Evolutionary conservation across 2,329 filamentous ascomycete species (phyloP).

Genomic region (Stromatinia cepivora): DNA sequence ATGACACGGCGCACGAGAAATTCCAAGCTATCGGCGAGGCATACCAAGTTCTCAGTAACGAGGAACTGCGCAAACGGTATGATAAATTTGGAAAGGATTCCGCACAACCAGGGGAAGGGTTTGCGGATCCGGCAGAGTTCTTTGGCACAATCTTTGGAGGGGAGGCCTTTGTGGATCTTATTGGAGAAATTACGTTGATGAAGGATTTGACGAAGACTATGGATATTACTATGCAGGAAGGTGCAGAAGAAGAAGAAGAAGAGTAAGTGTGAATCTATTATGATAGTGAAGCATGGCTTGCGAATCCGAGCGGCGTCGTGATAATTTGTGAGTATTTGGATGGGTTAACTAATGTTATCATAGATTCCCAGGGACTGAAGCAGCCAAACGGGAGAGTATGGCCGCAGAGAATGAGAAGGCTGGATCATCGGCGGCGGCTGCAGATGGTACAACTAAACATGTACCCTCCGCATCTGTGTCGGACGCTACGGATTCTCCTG

Average conservation of each 20-base stretch:
- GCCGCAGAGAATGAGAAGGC: slow-evolving; percentile 40
- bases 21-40: slow-evolving; percentile 84
- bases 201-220: slow-evolving; percentile 97
- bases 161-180: slow-evolving; percentile 93
- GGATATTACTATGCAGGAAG: slow-evolving; percentile 89
- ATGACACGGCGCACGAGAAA: slow-evolving; percentile 88
- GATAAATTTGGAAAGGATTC: slow-evolving; percentile 97
- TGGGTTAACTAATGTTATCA: slow-evolving; percentile 45
- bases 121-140: slow-evolving; percentile 95
- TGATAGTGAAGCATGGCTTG: neutral
- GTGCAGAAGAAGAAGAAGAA: slow-evolving; percentile 62
- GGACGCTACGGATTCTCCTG: slow-evolving; percentile 29
- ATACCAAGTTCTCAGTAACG: slow-evolving; percentile 81
- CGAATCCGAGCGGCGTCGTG: neutral
- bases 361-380: slow-evolving; percentile 55
- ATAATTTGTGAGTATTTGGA: slow-evolving; percentile 40
- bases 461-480: slow-evolving; percentile 31
- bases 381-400: slow-evolving; percentile 57
- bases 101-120: slow-evolving; percentile 86
- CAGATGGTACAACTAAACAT: slow-evolving; percentile 22
- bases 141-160: slow-evolving; percentile 98
- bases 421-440: slow-evolving; percentile 29
- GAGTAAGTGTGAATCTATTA: slow-evolving; percentile 42
- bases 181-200: slow-evolving; percentile 97
- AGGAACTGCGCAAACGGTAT: slow-evolving; percentile 85